Conservation (phyloP, 2,329 filamentous ascomycete genomes). For the Fusarium acutatum region DNA sequence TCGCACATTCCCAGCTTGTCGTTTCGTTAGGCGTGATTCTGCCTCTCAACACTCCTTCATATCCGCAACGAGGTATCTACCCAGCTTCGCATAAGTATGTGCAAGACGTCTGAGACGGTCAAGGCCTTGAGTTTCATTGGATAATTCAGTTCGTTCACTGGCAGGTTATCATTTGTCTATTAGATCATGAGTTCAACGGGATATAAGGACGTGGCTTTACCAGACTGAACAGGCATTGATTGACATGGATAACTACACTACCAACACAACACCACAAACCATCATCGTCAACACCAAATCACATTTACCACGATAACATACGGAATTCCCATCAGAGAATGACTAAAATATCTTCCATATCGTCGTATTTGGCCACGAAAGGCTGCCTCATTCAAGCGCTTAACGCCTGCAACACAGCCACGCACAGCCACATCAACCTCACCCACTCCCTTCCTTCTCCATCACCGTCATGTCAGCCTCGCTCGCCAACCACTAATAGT, state of each 20-base stretch:
- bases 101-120: fast-evolving
- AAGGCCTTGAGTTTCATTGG: fast-evolving
- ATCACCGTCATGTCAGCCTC: conserved; percentile 22
- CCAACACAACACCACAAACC: not conserved
- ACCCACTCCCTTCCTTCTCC: conserved; percentile 29
- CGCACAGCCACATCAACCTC: conserved; percentile 30
- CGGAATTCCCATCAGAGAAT: fast-evolving
- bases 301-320: not conserved
- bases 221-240: not conserved
- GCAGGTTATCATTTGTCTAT: not conserved
- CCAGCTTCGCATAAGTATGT: not conserved
- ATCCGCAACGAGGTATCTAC: not conserved
- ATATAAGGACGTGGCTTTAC: not conserved
- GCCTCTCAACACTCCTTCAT: not conserved
- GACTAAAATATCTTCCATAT: not conserved
- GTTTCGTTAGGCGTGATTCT: not conserved
- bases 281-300: not conserved
- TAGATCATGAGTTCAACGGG: not conserved
- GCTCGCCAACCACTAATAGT: conserved; percentile 12
- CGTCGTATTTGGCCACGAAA: not conserved
- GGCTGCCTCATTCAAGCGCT: not conserved
- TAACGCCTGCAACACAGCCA: conserved; percentile 11
- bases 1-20: not conserved
- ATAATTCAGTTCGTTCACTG: not conserved
- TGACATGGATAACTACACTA: not conserved